Evolutionary conservation across 2,329 filamentous ascomycete species (phyloP), one percentile per base, ranked within the genome.

Genomic region (Fusarium torulosum): DNA sequence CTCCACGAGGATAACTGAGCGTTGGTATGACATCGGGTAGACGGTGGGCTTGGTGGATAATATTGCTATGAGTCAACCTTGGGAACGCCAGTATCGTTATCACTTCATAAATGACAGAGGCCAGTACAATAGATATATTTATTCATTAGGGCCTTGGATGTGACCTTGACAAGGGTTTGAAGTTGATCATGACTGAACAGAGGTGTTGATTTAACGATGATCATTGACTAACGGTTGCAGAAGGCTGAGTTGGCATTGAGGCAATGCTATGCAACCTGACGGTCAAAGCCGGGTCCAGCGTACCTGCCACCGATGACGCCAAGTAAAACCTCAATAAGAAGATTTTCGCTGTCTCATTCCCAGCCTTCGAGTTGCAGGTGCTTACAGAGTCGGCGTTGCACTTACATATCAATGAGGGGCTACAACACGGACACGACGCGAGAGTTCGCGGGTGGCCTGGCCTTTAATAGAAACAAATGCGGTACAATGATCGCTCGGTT

Each of bases 381-480:
- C 27, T 29, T 11, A 10, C 27, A 29, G 27, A 25, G 25, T 25
- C 27, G 27, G 27, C 27, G 27, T 29, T 29, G 27, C 27, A 29
- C 27, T 23, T 66, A n/a, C 54, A 38, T 61, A 61, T 69, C 19
- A 63, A 61, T 69, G 17, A 63, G 59, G 59, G 67, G 56, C 31
- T 63, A 38, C 56, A 46, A 66, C 64, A 69, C 67, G 63, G 59
- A 66, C 68, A 71, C 70, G 70, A 72, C 67, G 55, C 70, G 69
- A 66, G 69, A 66, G 35, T 21, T 54, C 70, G 70, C 70, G 70
- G 70, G 44, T 72, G 68, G 70, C 44, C 70, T 49, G 70, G 59
- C 68, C 58, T 67, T 72, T 70, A 68, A 61, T 70, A 62, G 61
- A 63, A 64, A 67, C 59, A 67, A 41, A 37, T n/a, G 40, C 42